Evolutionary conservation across 2,329 filamentous ascomycete species (phyloP), one percentile per base, ranked within the genome.

Genomic region (Sporothrix brunneoviolacea): DNA sequence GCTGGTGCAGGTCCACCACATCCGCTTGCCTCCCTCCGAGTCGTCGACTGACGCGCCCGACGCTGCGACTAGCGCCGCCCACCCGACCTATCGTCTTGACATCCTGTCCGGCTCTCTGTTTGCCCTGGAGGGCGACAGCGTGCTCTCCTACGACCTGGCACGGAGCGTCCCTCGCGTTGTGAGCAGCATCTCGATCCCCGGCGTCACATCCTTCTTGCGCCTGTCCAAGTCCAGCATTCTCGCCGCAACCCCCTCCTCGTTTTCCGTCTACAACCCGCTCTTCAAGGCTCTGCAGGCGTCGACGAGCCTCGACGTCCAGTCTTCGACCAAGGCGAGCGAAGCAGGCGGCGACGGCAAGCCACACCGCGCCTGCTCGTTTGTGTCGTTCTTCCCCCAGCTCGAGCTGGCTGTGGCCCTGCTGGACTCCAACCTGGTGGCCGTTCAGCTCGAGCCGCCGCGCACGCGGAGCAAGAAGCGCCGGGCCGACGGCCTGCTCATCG

Each of bases 261-360:
- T 86, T 36, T 74, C 70, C 37, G 71, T 88, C 13, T 86, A 84
- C 62, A 88, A 89, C 64, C 79, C 84, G 30, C 79, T 83, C 53
- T 90, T 82, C 62, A 77, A 70, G 27, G 81, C 79, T 8, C 62
- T 80, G n/a, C 79, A 82, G 57, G 75, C 75, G 28, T 73, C 71
- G 12, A 62, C 71, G 5, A 55, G 67, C 2, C 55, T 76, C 44
- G 69, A 77, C 44, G 58, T 73, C 12, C 41, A 50, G 38, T 15
- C 32, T 2, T 42, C 51, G 4, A 36, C 28, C 44, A 53, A 53
- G 42, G 21, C 50, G n/a, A n/a, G n/a, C 10, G 43, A 37, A 8
- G 52, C 43, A n/a, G 60, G 63, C 38, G 27, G 63, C 54, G 64
- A 71, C 61, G 59, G 57, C 61, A 60, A 70, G 24, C 62, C 48